Conservation (phyloP, 805 yeast species). For the Teunomyces aglyptinius region DNA sequence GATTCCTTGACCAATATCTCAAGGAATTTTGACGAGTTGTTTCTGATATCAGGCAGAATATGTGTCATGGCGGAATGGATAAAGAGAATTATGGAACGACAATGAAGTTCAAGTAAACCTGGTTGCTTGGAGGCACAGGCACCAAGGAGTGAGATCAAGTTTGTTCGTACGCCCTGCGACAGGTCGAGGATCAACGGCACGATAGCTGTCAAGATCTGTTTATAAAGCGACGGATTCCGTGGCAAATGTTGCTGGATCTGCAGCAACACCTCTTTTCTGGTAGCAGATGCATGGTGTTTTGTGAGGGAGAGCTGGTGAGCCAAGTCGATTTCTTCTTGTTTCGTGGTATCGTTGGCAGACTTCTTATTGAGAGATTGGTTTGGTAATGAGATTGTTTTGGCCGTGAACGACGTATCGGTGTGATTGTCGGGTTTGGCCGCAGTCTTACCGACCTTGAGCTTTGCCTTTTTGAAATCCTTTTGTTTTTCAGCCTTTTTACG, state of each 20-base stretch:
- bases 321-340: constrained; percentile 43
- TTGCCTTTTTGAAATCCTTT: constrained; percentile 74
- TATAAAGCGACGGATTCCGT: constrained; percentile 50
- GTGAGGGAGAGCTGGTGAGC: constrained; percentile 64
- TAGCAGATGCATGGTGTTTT: constrained; percentile 68
- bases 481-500: constrained; percentile 61
- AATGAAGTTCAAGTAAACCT: constrained; percentile 58
- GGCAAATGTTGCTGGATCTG: constrained; percentile 54
- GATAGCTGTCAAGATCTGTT: constrained; percentile 54
- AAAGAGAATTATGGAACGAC: constrained; percentile 62
- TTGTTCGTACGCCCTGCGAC: constrained; percentile 61
- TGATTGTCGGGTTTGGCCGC: constrained; percentile 67
- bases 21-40: constrained; percentile 70
- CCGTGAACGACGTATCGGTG: constrained; percentile 83
- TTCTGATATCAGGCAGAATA: constrained; percentile 70
- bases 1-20: constrained; percentile 55
- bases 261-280: constrained; percentile 69
- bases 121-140: constrained; percentile 50
- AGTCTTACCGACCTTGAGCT: constrained; percentile 85
- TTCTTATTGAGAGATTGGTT: constrained; percentile 36
- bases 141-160: constrained; percentile 47
- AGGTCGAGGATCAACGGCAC: constrained; percentile 68
- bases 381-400: constrained; percentile 56
- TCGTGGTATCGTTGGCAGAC: constrained; percentile 8
- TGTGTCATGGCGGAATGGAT: constrained; percentile 93